A percentile compares a stretch with the other conserved stretches of the same genome.
These are phyloP conservation scores for Diaporthe helianthi DNA, from an alignment of 2,329 filamentous ascomycete genomes.

Conservation along the genomic window DNA sequence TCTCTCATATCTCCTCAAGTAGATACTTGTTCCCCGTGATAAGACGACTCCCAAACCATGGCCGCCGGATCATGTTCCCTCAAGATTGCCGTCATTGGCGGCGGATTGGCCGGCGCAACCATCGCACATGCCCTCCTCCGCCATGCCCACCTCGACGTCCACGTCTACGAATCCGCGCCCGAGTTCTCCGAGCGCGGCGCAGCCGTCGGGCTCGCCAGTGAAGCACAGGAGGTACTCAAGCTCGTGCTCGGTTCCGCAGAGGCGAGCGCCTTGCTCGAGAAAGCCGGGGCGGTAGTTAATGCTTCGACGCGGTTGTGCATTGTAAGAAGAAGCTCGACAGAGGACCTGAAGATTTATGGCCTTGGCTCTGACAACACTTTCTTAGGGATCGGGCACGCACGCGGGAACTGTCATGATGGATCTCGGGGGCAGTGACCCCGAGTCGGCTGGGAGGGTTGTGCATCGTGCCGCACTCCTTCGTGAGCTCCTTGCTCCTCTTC, in stretches of 20 bases:
- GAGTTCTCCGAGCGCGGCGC: constrained; percentile 39
- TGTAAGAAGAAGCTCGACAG: constrained; percentile 1
- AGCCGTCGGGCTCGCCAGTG: constrained; percentile 35
- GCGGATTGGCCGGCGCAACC: constrained; percentile 37
- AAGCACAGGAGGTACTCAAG: constrained; percentile 35
- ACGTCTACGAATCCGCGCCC: constrained; percentile 38
- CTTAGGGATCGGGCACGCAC: constrained; percentile 32
- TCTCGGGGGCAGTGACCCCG: constrained; percentile 30
- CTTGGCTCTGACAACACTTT: not conserved
- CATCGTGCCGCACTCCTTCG: constrained; percentile 38
- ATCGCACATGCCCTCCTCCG: constrained; percentile 37
- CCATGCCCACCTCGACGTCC: constrained; percentile 35
- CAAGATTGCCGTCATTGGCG: constrained; percentile 38
- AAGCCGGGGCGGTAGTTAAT: constrained; percentile 34
- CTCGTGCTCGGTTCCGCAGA: constrained; percentile 28
- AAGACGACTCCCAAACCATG: not conserved
- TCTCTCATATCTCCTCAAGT: too few species aligned
- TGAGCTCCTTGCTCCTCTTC: constrained; percentile 36
- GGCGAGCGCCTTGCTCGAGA: constrained; percentile 28
- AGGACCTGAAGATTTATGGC: too few species aligned
- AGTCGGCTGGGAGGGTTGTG: constrained; percentile 29
- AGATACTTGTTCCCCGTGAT: not conserved
- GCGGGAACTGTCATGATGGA: constrained; percentile 35
- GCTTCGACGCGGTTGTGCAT: constrained; percentile 10
- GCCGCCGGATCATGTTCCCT: not conserved